These are phyloP conservation scores for Lactifluus subvellereus DNA, from an alignment of 768 basidiomycete genomes.

Conservation along the genomic window DNA sequence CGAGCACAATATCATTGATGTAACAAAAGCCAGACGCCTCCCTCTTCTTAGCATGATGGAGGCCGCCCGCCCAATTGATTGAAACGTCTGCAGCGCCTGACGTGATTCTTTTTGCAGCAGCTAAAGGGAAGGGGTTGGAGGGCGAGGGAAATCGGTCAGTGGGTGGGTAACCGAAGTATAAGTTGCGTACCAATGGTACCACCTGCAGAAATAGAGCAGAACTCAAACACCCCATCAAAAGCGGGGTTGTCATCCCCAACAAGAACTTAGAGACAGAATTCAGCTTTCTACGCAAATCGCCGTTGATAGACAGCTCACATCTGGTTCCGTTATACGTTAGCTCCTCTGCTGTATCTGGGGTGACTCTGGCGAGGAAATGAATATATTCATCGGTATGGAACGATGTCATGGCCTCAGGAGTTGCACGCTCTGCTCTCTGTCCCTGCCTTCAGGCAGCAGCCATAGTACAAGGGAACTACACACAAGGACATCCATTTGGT, in stretches of 20 bases:
- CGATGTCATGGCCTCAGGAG: slow-evolving; percentile 58
- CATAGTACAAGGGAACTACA: slow-evolving; percentile 28
- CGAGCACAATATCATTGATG: slow-evolving; percentile 95
- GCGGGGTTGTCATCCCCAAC: slow-evolving; percentile 94
- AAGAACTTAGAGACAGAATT: slow-evolving; percentile 34
- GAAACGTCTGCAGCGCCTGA: slow-evolving; percentile 75
- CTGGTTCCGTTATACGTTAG: slow-evolving; percentile 78
- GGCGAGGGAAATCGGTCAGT: neutral
- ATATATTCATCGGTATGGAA: slow-evolving; percentile 99
- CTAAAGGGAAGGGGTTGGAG: slow-evolving; percentile 34
- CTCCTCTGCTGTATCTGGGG: slow-evolving; percentile 85
- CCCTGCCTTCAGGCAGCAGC: neutral
- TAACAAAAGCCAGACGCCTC: slow-evolving; percentile 99
- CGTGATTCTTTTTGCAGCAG: slow-evolving; percentile 73
- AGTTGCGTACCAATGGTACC: slow-evolving; percentile 70
- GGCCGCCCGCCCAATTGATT: slow-evolving; percentile 97
- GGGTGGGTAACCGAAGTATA: neutral
- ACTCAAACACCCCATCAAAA: slow-evolving; percentile 95
- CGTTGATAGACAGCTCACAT: slow-evolving; percentile 50
- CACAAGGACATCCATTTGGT: slow-evolving; percentile 89
- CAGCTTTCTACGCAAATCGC: neutral
- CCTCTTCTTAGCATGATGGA: slow-evolving; percentile 99
- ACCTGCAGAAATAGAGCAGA: slow-evolving; percentile 93
- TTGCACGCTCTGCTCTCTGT: slow-evolving; percentile 33
- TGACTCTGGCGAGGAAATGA: slow-evolving; percentile 82